phyloP scores from a whole-genome alignment of 176 grass and related monocot genomes.

The Ensete ventricosum region DNA sequence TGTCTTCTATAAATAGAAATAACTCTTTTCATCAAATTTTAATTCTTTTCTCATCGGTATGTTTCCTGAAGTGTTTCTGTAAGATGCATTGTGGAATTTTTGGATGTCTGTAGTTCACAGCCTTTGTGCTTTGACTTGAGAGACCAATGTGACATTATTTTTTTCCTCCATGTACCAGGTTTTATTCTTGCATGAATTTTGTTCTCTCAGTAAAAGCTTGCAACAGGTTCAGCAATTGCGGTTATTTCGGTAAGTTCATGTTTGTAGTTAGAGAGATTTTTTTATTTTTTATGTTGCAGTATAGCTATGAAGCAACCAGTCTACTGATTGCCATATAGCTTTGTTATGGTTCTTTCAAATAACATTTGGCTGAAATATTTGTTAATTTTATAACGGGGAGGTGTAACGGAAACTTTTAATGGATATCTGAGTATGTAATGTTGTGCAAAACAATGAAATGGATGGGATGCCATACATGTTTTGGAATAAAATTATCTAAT shows the following conservation, averaged over 20 bases:
- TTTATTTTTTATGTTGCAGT: background rate
- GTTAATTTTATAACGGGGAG: background rate
- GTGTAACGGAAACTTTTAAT: background rate
- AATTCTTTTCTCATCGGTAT: too few relatives aligned
- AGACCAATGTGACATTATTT: too few relatives aligned
- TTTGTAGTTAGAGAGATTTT: background rate
- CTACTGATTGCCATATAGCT: background rate
- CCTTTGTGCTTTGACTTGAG: too few relatives aligned
- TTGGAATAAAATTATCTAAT: background rate
- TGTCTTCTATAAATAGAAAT: too few relatives aligned
- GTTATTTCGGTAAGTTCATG: conserved; percentile 63
- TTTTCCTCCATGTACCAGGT: conserved; percentile 41
- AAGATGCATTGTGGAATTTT: too few relatives aligned
- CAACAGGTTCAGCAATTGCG: conserved; percentile 89
- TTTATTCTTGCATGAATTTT: conserved; percentile 94
- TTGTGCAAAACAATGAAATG: background rate
- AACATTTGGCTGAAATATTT: background rate
- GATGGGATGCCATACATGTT: too few relatives aligned
- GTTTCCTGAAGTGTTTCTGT: too few relatives aligned
- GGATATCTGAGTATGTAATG: background rate
- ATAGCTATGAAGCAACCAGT: background rate
- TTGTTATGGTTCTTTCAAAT: background rate
- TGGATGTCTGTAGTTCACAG: too few relatives aligned
- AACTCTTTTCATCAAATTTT: too few relatives aligned
- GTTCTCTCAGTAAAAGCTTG: conserved; percentile 92